phyloP scores from a whole-genome alignment of 2,329 filamentous ascomycete species.

The Sclerotinia spermophila region DNA sequence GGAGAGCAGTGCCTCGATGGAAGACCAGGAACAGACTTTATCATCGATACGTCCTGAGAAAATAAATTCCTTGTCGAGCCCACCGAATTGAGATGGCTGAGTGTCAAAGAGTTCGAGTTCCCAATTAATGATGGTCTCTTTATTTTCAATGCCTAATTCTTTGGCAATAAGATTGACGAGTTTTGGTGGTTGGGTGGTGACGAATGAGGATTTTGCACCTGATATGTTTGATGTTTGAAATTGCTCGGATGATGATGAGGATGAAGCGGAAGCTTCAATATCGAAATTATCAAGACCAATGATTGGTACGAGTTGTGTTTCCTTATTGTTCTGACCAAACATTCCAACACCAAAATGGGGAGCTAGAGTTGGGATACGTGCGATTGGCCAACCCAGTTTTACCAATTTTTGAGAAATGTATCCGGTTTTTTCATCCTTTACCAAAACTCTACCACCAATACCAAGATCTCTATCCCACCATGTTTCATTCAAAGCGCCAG shows the following conservation, averaged over 20 bases:
- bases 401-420: conserved; percentile 81
- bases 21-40: conserved; percentile 94
- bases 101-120: conserved; percentile 93
- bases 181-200: conserved; percentile 76
- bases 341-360: conserved; percentile 85
- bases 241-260: conserved; percentile 25
- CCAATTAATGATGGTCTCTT: conserved; percentile 83
- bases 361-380: conserved; percentile 84
- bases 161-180: conserved; percentile 79
- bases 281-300: conserved; percentile 80
- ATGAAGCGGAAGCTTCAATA: conserved; percentile 38
- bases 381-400: conserved; percentile 92
- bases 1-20: conserved; percentile 76
- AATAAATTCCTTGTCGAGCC: conserved; percentile 89
- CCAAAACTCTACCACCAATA: conserved; percentile 83
- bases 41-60: conserved; percentile 95
- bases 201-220: conserved; percentile 53
- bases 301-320: conserved; percentile 92
- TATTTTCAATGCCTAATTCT: conserved; percentile 70
- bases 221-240: conserved; percentile 33
- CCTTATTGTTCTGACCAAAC: conserved; percentile 67
- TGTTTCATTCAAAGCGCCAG: conserved; percentile 78
- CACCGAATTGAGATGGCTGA: conserved; percentile 78
- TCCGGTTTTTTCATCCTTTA: conserved; percentile 66
- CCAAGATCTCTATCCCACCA: conserved; percentile 98